A percentile compares a stretch with the other conserved stretches of the same genome.
Conservation (phyloP, 2,329 filamentous ascomycete species). For the Aspergillus tanneri region DNA sequence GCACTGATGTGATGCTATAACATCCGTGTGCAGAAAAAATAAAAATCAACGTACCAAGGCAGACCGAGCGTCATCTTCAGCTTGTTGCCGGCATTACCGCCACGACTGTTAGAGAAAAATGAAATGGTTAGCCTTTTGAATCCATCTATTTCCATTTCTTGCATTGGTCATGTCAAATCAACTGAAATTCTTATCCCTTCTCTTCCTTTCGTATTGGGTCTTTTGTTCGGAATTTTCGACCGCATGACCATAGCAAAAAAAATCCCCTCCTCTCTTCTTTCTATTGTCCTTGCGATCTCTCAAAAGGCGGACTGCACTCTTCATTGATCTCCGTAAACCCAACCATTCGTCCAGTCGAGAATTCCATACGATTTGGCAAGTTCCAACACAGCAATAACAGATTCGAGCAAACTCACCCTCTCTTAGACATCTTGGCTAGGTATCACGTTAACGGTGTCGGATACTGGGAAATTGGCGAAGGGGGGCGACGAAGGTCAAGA, state of each 20-base stretch:
- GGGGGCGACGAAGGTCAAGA: conserved; percentile 30
- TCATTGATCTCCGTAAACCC: no score
- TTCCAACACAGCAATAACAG: background rate
- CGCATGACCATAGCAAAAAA: no score
- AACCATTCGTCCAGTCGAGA: no score
- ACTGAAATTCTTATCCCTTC: conserved; percentile 3
- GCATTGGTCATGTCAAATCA: background rate
- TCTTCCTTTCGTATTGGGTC: background rate
- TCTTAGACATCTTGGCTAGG: conserved; percentile 51
- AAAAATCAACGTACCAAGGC: conserved; percentile 77
- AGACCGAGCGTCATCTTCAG: conserved; percentile 99
- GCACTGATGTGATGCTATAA: conserved; percentile 2
- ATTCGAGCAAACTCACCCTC: conserved; percentile 44
- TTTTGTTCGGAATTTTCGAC: no score
- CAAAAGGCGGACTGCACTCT: no score
- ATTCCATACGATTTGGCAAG: background rate
- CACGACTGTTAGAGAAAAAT: conserved; percentile 50
- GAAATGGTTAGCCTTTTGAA: conserved; percentile 18
- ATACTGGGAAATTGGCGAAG: conserved; percentile 36
- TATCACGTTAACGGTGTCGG: conserved; percentile 41
- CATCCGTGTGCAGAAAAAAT: background rate
- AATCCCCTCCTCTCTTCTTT: no score
- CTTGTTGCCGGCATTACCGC: conserved; percentile 98
- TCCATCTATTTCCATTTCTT: background rate
- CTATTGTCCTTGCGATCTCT: no score